Conservation (phyloP, 2,329 filamentous ascomycete species). For the Aspergillus transmontanensis region DNA sequence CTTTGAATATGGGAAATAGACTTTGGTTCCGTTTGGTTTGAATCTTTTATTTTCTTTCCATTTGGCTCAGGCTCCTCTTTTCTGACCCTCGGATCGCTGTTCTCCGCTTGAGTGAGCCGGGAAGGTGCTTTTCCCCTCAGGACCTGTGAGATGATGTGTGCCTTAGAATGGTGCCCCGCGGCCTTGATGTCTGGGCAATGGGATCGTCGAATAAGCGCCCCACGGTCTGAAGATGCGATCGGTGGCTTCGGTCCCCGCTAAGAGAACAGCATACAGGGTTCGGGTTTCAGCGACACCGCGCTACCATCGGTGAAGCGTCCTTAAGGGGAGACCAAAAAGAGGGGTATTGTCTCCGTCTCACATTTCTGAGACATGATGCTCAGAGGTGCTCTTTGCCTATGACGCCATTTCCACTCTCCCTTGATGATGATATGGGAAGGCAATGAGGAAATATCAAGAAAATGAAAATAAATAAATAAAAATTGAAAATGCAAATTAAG, state of each 20-base stretch:
- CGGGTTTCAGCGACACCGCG: slow-evolving; percentile 2
- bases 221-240: slow-evolving; percentile 9
- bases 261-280: neutral
- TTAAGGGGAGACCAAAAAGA: neutral
- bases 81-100: slow-evolving; percentile 6
- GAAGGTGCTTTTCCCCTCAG: neutral
- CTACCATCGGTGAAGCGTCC: neutral
- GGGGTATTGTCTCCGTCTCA: slow-evolving; percentile 3
- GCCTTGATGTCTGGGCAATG: slow-evolving; percentile 7
- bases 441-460: neutral
- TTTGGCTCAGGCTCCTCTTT: no score
- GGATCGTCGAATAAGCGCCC: slow-evolving; percentile 12
- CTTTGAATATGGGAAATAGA: neutral
- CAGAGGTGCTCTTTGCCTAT: neutral
- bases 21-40: neutral
- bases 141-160: slow-evolving; percentile 6
- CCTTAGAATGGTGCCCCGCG: slow-evolving; percentile 8
- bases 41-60: no score
- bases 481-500: neutral
- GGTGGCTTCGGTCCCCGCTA: slow-evolving; percentile 5
- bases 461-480: neutral
- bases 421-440: neutral
- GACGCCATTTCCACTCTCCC: neutral
- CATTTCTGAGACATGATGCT: neutral
- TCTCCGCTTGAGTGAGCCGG: slow-evolving; percentile 4